Evolutionary conservation across 306 rosid genomes (phyloP), one percentile per base, ranked within the genome.

Genomic region (Citrullus mucosospermus): DNA sequence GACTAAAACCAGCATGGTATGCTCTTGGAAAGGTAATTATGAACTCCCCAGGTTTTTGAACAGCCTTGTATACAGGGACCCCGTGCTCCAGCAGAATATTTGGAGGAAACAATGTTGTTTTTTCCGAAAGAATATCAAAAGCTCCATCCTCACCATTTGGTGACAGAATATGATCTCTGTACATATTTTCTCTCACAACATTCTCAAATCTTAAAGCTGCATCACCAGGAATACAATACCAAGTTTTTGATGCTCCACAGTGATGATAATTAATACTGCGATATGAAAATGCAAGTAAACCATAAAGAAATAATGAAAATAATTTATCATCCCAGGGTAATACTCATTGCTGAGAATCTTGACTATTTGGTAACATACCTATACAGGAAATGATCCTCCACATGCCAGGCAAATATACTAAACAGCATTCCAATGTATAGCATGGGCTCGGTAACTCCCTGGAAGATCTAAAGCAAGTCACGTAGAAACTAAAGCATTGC

Each of bases 391-490:
- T 93, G 98, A 86, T 96, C 99, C 81, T 96, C 98, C 84, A 92
- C 99, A 18, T 96, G 98, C 99, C 99, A 96, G 34, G 98, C 99
- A 88, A 96, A 96, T 90, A 96, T 82, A 74, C 99, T 96, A 80
- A 96, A 96, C 57, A 96, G 86, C 98, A 96, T 96, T 79, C 98
- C 98, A 82, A 96, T 89, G 89, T 96, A 96, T 25, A 96, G 87
- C 99, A 96, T 96, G 54, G 99, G 98, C 79, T 92, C 99, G 3
- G 98, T 92, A 57, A 96, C 97, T 71, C 99, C 99, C 98, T 96
- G 89, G 90, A 62, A 80, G 66, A 86, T 17, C 63, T 85, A 78
- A 81, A 16, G 74, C 51, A 44, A 69, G 81, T 72, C 59, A 15
- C n/a, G 79, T 51, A 79, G 70, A 78, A 80, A 25, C 50, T 30